These are phyloP conservation scores for Ascochyta viciae-villosae DNA, from an alignment of 2,329 filamentous ascomycete species.

Conservation along the genomic window DNA sequence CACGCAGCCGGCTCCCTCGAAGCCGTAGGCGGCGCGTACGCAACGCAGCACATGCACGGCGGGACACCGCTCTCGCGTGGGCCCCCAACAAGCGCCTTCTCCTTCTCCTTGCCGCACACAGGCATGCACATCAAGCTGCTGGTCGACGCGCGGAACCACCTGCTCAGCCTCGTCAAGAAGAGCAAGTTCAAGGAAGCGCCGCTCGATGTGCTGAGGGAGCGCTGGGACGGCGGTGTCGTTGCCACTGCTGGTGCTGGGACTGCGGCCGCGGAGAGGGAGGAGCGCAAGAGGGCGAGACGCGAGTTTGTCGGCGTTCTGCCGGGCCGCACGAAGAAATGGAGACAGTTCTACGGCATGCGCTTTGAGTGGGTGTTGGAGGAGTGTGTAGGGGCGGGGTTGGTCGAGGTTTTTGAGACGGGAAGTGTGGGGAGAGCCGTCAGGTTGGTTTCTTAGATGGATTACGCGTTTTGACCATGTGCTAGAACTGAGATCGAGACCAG, in stretches of 20 bases:
- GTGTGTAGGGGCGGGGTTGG: constrained; percentile 71
- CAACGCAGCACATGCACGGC: constrained; percentile 70
- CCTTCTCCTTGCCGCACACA: constrained; percentile 70
- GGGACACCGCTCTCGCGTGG: constrained; percentile 55
- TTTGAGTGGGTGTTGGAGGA: constrained; percentile 78
- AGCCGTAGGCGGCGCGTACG: constrained; percentile 73
- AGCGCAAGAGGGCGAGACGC: constrained; percentile 61
- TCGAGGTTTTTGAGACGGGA: constrained; percentile 78
- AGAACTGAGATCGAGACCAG: too few relatives aligned
- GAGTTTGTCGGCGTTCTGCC: constrained; percentile 65
- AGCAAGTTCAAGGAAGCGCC: constrained; percentile 69
- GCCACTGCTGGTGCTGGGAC: constrained; percentile 50
- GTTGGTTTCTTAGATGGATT: not conserved
- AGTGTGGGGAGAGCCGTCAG: constrained; percentile 73
- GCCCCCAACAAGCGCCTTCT: constrained; percentile 47
- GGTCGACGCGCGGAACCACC: constrained; percentile 66
- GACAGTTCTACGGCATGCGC: constrained; percentile 70
- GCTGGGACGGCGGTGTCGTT: constrained; percentile 73
- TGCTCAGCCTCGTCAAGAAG: constrained; percentile 65
- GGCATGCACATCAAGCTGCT: constrained; percentile 73
- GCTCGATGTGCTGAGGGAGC: constrained; percentile 67
- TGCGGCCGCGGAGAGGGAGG: constrained; percentile 53
- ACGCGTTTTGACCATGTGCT: too few relatives aligned
- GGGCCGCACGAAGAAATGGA: constrained; percentile 73
- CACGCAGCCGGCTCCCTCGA: constrained; percentile 73